Base-by-base conservation (phyloP, 768 basidiomycete genomes). In the Amylocystis lapponica region DNA sequence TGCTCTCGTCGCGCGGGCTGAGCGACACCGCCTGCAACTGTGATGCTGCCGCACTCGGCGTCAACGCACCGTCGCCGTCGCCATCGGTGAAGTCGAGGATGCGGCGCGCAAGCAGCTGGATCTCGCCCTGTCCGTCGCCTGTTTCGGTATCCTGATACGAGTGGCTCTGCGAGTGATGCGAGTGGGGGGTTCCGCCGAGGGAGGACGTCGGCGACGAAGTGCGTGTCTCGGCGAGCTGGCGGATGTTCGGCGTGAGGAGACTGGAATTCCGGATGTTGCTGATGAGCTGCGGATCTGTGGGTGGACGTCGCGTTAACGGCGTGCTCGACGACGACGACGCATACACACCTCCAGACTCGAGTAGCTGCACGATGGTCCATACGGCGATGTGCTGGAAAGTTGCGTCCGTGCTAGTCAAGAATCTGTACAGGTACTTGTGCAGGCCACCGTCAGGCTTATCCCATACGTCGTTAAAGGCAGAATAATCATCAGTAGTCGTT, bases 321-420 rank as follows among this genome's bases (percentile, higher is more conserved):
- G 11, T 16, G 3, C 48, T 27, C 36, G 31, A 44, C 25, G 20
- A 35, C 22, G 33, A 13, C n/a, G 21, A 23, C 20, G 35, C 19
- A 7, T 2, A 52, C 69, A 32, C 51, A 88, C 86, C 89, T 48
- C 90, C 88, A n/a, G 95, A 95, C 62, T 99, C 96, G 21, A 99
- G 73, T 17, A 99, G 68, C 60, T 99, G 96, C 20, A 97, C 94
- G 52, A 98, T 94, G 0, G 96, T 97, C 96, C 96, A 99, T 33
- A 99, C 93, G 26, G 96, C 96, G 50, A 98, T 99, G 60, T 99
- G 96, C 63, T 97, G 94, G 83, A 99, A 99, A 1, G 96, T 99
- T 12, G 90, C 85, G 58, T 99, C 96, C 5, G 86, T 71, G 58
- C 89, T 94, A 31, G 81, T 89, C 54, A 99, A 66, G 79, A 99